Base-by-base conservation (phyloP, 2,329 filamentous ascomycete species). In the Coccinonectria pachysandricola region DNA sequence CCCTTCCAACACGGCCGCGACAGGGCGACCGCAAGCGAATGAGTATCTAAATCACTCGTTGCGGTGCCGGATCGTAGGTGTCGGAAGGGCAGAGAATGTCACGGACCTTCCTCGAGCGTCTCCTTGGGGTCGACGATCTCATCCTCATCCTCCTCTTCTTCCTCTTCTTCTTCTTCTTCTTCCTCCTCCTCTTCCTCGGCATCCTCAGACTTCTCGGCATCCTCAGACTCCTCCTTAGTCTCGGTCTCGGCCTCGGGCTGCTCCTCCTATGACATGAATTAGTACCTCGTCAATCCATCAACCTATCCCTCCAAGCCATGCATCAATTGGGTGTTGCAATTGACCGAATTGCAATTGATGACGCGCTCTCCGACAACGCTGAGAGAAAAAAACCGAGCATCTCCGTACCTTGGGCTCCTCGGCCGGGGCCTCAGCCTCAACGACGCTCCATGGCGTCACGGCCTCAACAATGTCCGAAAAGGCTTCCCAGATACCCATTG, bases 41-140 rank as follows among this genome's bases (percentile, higher is more conserved):
- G 8, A 7, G 26, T 7, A 19, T 24, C 9, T 28, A 36, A 45
- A 40, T 42, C 28, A 26, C 39, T 42, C 39, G 30, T 34, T 12
- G 24, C 16, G 18, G 19, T 29, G n/a, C n/a, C n/a, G n/a, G n/a
- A n/a, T n/a, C n/a, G n/a, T n/a, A n/a, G n/a, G n/a, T n/a, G n/a
- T n/a, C n/a, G n/a, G n/a, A n/a, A n/a, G n/a, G n/a, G n/a, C n/a
- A n/a, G n/a, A n/a, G 18, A 16, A 24, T n/a, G 25, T 27, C 33
- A 56, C 84, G 70, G 61, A 96, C 91, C 86, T 74, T 93, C 85
- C 63, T 93, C 82, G 37, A 96, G 62, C 58, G 74, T 72, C 37
- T 87, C 83, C 72, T 93, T 92, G 46, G 79, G 76, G 57, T 96
- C 88, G 45, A 79, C 76, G 35, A 87, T 80, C 37, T 88, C 83